A percentile compares a stretch with the other conserved stretches of the same genome.
Conservation (phyloP, 305 asterid species). For the Coffea humblotiana region DNA sequence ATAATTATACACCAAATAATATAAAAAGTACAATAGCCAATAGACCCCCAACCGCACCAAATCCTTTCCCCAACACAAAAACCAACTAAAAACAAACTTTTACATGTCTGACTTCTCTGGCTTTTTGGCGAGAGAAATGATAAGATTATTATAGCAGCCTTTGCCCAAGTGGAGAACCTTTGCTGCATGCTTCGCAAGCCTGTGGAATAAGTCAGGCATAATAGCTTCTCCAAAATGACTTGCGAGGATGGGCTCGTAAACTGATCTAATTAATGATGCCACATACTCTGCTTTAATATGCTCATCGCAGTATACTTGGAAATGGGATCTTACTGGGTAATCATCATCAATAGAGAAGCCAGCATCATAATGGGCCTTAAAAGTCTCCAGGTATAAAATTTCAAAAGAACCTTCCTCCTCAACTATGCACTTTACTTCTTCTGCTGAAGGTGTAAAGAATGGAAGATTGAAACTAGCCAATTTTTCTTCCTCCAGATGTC, state of each 20-base stretch:
- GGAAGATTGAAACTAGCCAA: conserved; percentile 38
- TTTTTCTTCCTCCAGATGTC: conserved; percentile 26
- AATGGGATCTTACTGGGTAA: no score
- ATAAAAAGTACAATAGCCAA: no score
- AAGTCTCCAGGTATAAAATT: conserved; percentile 16
- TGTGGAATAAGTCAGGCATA: conserved; percentile 20
- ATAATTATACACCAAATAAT: no score
- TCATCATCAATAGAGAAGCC: background rate
- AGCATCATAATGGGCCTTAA: background rate
- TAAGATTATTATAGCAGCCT: background rate
- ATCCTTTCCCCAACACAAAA: no score
- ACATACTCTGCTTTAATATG: no score
- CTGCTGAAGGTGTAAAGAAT: background rate
- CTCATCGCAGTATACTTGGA: no score
- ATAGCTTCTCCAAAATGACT: conserved; percentile 28
- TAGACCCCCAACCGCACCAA: no score
- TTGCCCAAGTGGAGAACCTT: background rate
- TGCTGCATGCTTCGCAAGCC: conserved; percentile 5
- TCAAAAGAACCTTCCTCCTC: conserved; percentile 36
- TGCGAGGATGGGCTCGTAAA: conserved; percentile 21
- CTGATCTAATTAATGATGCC: background rate
- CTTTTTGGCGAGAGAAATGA: background rate
- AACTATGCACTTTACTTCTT: conserved; percentile 24
- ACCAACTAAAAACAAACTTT: no score
- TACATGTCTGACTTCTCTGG: no score